Conservation (phyloP, 768 basidiomycete genomes). For the Hericium coralloides region DNA sequence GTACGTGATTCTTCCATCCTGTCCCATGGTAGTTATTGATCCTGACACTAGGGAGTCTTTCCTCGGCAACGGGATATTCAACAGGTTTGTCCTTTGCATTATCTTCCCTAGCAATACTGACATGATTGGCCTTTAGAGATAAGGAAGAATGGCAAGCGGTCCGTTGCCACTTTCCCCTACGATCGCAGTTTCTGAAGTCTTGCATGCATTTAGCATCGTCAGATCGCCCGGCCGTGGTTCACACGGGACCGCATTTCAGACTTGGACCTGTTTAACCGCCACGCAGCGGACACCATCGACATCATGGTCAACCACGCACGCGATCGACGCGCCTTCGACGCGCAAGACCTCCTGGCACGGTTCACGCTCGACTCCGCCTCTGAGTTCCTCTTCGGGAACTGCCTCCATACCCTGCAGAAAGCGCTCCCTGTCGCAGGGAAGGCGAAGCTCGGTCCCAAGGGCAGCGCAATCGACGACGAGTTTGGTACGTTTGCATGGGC, state of each 20-base stretch:
- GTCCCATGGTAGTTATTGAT: not conserved
- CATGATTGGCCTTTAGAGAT: not conserved
- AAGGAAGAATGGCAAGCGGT: constrained; percentile 58
- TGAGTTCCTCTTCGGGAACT: constrained; percentile 39
- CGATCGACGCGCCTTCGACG: constrained; percentile 30
- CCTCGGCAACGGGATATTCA: constrained; percentile 72
- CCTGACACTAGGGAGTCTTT: constrained; percentile 33
- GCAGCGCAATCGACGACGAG: constrained; percentile 46
- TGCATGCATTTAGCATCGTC: constrained; percentile 21
- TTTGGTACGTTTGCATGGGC: constrained; percentile 48
- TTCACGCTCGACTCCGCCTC: constrained; percentile 45
- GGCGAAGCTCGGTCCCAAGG: constrained; percentile 43
- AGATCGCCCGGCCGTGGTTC: constrained; percentile 27
- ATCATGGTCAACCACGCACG: constrained; percentile 5
- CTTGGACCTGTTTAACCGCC: constrained; percentile 23
- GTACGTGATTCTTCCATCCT: constrained; percentile 27
- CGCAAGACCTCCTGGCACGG: constrained; percentile 33
- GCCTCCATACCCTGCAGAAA: constrained; percentile 27
- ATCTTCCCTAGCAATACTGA: not conserved
- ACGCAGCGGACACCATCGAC: constrained; percentile 17
- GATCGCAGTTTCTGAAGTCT: too few relatives aligned
- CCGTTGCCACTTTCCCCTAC: constrained; percentile 22
- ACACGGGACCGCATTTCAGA: constrained; percentile 21
- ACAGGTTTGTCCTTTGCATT: constrained; percentile 57
- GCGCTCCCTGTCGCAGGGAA: constrained; percentile 32